Conservation (phyloP, 768 basidiomycete genomes). For the Lactarius quietus region DNA sequence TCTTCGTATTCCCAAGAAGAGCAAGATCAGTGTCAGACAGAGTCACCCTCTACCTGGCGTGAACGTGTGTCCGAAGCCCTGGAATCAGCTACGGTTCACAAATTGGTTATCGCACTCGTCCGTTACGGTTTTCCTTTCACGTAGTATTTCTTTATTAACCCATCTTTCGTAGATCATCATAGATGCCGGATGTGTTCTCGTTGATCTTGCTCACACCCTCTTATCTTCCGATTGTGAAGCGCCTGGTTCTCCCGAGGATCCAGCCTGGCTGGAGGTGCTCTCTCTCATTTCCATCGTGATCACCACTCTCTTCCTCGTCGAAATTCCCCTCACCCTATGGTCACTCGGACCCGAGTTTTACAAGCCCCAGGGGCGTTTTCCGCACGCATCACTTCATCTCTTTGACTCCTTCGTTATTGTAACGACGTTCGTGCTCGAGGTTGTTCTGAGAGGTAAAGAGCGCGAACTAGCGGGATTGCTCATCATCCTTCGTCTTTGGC, state of each 20-base stretch:
- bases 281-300: slow-evolving; percentile 62
- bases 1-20: slow-evolving; percentile 5
- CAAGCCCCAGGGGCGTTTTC: slow-evolving; percentile 52
- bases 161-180: slow-evolving; percentile 45
- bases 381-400: slow-evolving; percentile 61
- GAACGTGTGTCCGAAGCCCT: slow-evolving; percentile 16
- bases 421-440: slow-evolving; percentile 70
- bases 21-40: neutral
- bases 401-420: slow-evolving; percentile 72
- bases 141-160: neutral
- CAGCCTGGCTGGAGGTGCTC: slow-evolving; percentile 61
- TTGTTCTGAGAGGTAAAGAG: slow-evolving; percentile 62
- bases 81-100: slow-evolving; percentile 16
- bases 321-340: slow-evolving; percentile 71
- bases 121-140: slow-evolving; percentile 5
- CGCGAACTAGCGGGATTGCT: slow-evolving; percentile 68
- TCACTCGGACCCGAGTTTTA: slow-evolving; percentile 61
- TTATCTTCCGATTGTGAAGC: slow-evolving; percentile 51
- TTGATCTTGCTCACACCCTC: slow-evolving; percentile 66
- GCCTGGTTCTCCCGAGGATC: slow-evolving; percentile 40
- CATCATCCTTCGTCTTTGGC: slow-evolving; percentile 74
- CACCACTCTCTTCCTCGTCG: slow-evolving; percentile 67
- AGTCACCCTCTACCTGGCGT: slow-evolving; percentile 4
- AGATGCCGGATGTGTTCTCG: slow-evolving; percentile 68
- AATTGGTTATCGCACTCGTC: slow-evolving; percentile 25